Evolutionary conservation across 192 early-diverging fungal species (phyloP).

Genomic region (Allomyces macrogynus): DNA sequence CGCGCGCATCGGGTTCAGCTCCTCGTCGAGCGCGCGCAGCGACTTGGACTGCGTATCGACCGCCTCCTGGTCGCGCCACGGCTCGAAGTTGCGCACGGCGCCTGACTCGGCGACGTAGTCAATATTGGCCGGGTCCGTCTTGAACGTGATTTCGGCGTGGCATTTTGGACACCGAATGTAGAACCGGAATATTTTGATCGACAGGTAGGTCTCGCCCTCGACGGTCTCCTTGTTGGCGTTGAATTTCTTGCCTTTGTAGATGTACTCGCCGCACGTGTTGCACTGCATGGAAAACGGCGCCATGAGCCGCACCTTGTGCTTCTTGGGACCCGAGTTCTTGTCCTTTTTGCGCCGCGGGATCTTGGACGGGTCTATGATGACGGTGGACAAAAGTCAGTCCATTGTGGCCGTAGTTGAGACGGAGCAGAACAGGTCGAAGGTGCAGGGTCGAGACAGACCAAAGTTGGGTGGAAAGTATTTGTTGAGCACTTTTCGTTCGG

Average conservation of each 20-base stretch:
- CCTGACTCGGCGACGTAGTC: slow-evolving; percentile 91
- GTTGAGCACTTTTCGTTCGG: slow-evolving; percentile 87
- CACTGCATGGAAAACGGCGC: slow-evolving; percentile 98
- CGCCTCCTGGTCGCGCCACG: slow-evolving; percentile 54
- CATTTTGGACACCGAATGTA: slow-evolving; percentile 77
- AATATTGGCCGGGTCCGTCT: slow-evolving; percentile 85
- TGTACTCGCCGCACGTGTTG: slow-evolving; percentile 83
- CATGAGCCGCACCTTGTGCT: slow-evolving; percentile 95
- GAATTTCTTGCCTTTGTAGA: slow-evolving; percentile 96
- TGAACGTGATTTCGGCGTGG: slow-evolving; percentile 91
- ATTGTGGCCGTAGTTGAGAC: too few relatives aligned
- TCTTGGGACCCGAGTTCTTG: slow-evolving; percentile 32
- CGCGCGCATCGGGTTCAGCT: slow-evolving; percentile 83
- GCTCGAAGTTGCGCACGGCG: slow-evolving; percentile 84
- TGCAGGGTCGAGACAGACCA: slow-evolving; percentile 1
- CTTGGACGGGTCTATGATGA: slow-evolving; percentile 56
- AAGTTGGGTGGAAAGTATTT: slow-evolving; percentile 96
- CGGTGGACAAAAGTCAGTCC: too few relatives aligned
- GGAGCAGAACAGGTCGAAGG: too few relatives aligned
- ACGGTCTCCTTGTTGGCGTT: slow-evolving; percentile 87
- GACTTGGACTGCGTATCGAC: slow-evolving; percentile 29
- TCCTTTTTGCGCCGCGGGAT: slow-evolving; percentile 62
- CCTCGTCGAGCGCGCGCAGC: slow-evolving; percentile 57
- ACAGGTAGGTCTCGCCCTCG: slow-evolving; percentile 45
- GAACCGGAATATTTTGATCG: slow-evolving; percentile 57